Conservation (phyloP, 305 asterid species). For the Solanum hybrid region DNA sequence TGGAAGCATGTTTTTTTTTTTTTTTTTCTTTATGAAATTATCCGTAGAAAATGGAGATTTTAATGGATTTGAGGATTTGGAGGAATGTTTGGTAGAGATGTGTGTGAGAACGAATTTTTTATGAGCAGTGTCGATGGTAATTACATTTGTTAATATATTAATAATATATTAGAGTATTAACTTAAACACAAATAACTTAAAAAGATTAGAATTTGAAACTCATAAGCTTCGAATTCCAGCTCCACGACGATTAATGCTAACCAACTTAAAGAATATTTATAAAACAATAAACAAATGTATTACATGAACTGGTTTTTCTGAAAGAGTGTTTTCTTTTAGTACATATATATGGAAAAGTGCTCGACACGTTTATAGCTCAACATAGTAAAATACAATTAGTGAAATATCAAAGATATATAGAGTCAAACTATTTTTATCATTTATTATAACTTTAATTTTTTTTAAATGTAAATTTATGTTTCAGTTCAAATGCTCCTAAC, state of each 20-base stretch:
- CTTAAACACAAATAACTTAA: neutral
- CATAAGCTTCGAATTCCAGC: neutral
- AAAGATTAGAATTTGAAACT: neutral
- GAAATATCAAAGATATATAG: neutral
- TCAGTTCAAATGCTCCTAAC: neutral
- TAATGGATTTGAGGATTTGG: neutral
- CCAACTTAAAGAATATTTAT: neutral
- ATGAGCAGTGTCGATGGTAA: neutral
- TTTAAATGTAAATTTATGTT: neutral
- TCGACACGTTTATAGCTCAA: neutral
- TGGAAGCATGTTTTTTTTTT: neutral
- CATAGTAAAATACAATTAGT: neutral
- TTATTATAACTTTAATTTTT: neutral
- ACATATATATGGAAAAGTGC: neutral
- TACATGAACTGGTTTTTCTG: neutral
- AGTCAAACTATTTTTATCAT: neutral
- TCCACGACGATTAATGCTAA: neutral
- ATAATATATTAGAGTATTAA: neutral
- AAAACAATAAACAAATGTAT: neutral
- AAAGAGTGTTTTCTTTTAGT: neutral
- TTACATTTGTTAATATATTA: neutral
- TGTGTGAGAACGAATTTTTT: neutral
- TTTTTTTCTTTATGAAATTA: neutral
- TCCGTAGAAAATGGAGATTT: slow-evolving; percentile 9
- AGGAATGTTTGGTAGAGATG: slow-evolving; percentile 4